A percentile compares a stretch with the other conserved stretches of the same genome.
phyloP scores from a whole-genome alignment of 1,284 basidiomycete genomes.

The Apiotrichum gamsii region DNA sequence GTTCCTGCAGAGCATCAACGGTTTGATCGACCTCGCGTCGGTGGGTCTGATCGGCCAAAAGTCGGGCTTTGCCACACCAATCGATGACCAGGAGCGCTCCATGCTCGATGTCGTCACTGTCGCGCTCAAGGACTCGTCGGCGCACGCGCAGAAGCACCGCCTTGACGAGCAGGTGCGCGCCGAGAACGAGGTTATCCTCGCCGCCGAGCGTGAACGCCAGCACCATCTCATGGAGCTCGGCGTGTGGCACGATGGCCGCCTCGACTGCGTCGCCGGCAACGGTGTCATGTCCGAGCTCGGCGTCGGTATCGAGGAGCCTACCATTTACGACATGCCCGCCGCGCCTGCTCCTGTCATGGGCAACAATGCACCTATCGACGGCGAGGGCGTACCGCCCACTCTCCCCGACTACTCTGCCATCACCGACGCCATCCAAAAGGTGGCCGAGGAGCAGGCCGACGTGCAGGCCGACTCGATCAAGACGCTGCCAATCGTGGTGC shows the following conservation, averaged over 20 bases:
- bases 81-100: constrained; percentile 78
- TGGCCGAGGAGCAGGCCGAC: background rate
- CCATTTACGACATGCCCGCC: constrained; percentile 47
- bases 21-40: constrained; percentile 84
- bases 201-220: constrained; percentile 31
- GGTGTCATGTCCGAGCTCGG: constrained; percentile 78
- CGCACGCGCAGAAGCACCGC: constrained; percentile 46
- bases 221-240: constrained; percentile 53
- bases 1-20: constrained; percentile 77
- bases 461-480: constrained; percentile 52
- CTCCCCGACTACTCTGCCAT: background rate
- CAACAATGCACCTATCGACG: constrained; percentile 27
- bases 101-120: constrained; percentile 73
- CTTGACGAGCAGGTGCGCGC: constrained; percentile 33
- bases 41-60: constrained; percentile 93
- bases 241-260: constrained; percentile 69
- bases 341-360: constrained; percentile 33
- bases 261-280: constrained; percentile 73
- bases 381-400: constrained; percentile 28
- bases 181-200: constrained; percentile 21
- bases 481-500: constrained; percentile 73
- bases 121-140: constrained; percentile 61
- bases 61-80: constrained; percentile 76
- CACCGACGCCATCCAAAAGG: too few relatives aligned
- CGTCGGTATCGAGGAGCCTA: constrained; percentile 59